phyloP scores from a whole-genome alignment of 176 grass and related monocot genomes.

The Triticum urartu region DNA sequence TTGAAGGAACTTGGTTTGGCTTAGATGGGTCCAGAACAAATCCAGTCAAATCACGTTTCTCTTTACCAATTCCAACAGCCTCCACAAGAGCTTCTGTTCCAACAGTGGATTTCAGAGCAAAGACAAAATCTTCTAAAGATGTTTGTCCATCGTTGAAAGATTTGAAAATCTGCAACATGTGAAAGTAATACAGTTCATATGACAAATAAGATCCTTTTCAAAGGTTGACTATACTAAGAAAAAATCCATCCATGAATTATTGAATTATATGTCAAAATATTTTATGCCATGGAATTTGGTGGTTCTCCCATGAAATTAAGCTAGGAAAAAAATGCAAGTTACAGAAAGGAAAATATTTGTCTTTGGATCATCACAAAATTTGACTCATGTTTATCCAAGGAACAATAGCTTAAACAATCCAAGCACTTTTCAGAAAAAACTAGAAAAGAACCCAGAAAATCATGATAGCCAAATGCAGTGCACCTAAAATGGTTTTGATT shows the following conservation, averaged over 20 bases:
- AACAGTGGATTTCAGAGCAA: constrained; percentile 68
- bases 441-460: constrained; percentile 19
- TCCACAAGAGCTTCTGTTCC: constrained; percentile 69
- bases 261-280: background rate
- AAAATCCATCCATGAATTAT: background rate
- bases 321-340: background rate
- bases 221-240: background rate
- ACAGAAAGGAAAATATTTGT: background rate
- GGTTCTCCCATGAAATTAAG: constrained; percentile 27
- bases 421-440: constrained; percentile 6
- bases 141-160: constrained; percentile 52
- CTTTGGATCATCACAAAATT: constrained; percentile 7
- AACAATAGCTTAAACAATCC: constrained; percentile 11
- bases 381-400: background rate
- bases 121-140: constrained; percentile 71
- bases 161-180: constrained; percentile 62
- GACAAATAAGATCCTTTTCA: constrained; percentile 4
- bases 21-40: constrained; percentile 63
- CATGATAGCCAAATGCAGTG: background rate
- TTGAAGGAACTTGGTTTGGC: constrained; percentile 39
- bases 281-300: background rate
- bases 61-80: constrained; percentile 75
- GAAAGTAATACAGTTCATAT: constrained; percentile 31
- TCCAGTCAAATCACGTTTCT: constrained; percentile 72
- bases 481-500: background rate